A percentile compares a stretch with the other conserved stretches of the same genome.
Evolutionary conservation across 345 rosid genomes (phyloP).

Genomic region (Noccaea caerulescens): DNA sequence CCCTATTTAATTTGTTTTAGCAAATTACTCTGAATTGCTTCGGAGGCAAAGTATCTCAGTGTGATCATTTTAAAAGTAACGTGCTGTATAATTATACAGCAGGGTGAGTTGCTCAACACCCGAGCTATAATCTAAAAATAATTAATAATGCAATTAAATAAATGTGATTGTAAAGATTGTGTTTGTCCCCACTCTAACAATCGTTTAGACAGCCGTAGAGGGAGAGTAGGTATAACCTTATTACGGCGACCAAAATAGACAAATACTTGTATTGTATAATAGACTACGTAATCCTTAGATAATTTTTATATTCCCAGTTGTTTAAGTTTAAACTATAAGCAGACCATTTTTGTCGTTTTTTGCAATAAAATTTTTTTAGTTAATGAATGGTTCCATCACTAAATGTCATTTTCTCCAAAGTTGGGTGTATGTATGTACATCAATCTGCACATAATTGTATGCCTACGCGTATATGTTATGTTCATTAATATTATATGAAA

Average conservation of each 20-base stretch:
- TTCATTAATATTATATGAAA: neutral
- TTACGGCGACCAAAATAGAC: constrained; percentile 39
- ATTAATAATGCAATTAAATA: constrained; percentile 23
- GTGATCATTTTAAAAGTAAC: constrained; percentile 8
- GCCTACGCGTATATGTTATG: constrained; percentile 32
- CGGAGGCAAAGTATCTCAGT: constrained; percentile 30
- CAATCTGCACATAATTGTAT: constrained; percentile 21
- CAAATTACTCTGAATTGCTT: constrained; percentile 18
- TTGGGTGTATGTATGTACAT: constrained; percentile 44
- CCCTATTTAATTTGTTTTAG: neutral
- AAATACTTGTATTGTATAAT: constrained; percentile 18
- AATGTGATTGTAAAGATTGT: constrained; percentile 47
- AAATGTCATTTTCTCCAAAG: constrained; percentile 38
- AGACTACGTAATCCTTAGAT: constrained; percentile 17
- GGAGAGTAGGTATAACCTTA: constrained; percentile 27
- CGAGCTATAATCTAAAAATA: constrained; percentile 33
- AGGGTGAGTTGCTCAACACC: constrained; percentile 54
- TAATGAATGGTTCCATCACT: constrained; percentile 31
- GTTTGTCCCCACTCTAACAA: constrained; percentile 46
- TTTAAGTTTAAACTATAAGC: constrained; percentile 22
- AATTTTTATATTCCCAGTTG: constrained; percentile 2
- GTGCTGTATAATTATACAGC: constrained; percentile 24
- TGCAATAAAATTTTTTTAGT: neutral
- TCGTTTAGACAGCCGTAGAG: constrained; percentile 36
- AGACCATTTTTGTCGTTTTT: constrained; percentile 34